These are phyloP conservation scores for Juglanconis oblonga DNA, from an alignment of 2,329 filamentous ascomycete genomes.

Conservation along the genomic window DNA sequence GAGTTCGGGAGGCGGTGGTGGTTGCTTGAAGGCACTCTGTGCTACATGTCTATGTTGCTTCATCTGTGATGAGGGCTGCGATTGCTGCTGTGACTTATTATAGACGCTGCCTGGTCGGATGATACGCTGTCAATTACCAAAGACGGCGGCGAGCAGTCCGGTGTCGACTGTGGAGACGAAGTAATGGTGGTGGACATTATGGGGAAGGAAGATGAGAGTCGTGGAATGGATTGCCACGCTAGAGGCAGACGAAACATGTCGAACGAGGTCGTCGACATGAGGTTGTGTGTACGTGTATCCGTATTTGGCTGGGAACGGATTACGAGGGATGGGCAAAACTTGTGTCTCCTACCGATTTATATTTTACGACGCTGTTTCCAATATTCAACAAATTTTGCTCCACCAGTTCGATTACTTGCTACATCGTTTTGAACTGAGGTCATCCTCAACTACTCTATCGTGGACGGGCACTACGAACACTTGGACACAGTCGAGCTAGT, in stretches of 20 bases:
- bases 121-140: no score
- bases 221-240: neutral
- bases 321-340: neutral
- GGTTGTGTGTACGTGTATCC: neutral
- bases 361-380: no score
- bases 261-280: neutral
- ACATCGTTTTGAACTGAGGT: no score
- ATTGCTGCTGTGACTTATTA: constrained; percentile 45
- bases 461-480: no score
- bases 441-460: no score
- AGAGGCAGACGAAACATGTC: neutral
- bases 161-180: neutral
- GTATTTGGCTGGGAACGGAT: neutral
- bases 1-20: constrained; percentile 28
- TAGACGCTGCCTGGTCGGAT: constrained; percentile 7
- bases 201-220: neutral
- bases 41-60: constrained; percentile 49
- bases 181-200: neutral
- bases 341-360: neutral
- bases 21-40: constrained; percentile 44
- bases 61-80: constrained; percentile 47
- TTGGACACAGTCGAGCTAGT: no score
- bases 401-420: no score
- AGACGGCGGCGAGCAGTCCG: neutral
- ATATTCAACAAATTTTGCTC: no score